These are phyloP conservation scores for Phlyctochytrium bullatum DNA, from an alignment of 192 early-diverging fungal species.

Conservation along the genomic window DNA sequence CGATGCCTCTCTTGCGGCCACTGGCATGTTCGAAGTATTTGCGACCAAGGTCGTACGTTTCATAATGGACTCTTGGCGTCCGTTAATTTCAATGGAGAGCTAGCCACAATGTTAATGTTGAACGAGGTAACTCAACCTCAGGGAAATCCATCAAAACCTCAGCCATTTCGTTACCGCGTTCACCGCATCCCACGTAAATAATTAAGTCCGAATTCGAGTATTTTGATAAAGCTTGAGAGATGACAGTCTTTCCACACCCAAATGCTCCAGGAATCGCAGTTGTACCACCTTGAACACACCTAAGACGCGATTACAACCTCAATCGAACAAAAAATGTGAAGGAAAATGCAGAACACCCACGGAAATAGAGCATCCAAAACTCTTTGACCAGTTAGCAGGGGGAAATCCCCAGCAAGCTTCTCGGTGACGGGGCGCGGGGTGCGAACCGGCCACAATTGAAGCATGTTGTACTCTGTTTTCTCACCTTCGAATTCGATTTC, in stretches of 20 bases:
- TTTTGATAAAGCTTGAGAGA: slow-evolving; percentile 98
- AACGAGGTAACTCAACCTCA: slow-evolving; percentile 42
- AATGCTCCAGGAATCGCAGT: slow-evolving; percentile 99
- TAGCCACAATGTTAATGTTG: slow-evolving; percentile 28
- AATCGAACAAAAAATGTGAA: not conserved
- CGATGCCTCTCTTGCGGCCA: slow-evolving; percentile 98
- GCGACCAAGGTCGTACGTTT: slow-evolving; percentile 98
- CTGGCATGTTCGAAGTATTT: slow-evolving; percentile 99
- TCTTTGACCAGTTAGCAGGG: slow-evolving; percentile 96
- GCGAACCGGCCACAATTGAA: slow-evolving; percentile 98
- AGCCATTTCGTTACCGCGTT: slow-evolving; percentile 99
- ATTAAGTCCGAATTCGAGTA: slow-evolving; percentile 99
- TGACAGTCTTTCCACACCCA: slow-evolving; percentile 99
- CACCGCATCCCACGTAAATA: slow-evolving; percentile 93
- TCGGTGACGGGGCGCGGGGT: slow-evolving; percentile 91
- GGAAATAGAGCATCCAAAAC: slow-evolving; percentile 99
- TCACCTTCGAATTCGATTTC: slow-evolving; percentile 98
- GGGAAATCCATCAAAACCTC: slow-evolving; percentile 99
- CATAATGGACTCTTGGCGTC: slow-evolving; percentile 98
- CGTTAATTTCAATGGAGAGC: slow-evolving; percentile 90
- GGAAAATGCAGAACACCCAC: slow-evolving; percentile 51
- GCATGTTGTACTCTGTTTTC: slow-evolving; percentile 88
- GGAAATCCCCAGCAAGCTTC: slow-evolving; percentile 93
- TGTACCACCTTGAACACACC: slow-evolving; percentile 98
- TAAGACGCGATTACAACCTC: too few species aligned